These are phyloP conservation scores for Yarrowia porcina DNA, from an alignment of 805 yeast genomes.

Conservation along the genomic window DNA sequence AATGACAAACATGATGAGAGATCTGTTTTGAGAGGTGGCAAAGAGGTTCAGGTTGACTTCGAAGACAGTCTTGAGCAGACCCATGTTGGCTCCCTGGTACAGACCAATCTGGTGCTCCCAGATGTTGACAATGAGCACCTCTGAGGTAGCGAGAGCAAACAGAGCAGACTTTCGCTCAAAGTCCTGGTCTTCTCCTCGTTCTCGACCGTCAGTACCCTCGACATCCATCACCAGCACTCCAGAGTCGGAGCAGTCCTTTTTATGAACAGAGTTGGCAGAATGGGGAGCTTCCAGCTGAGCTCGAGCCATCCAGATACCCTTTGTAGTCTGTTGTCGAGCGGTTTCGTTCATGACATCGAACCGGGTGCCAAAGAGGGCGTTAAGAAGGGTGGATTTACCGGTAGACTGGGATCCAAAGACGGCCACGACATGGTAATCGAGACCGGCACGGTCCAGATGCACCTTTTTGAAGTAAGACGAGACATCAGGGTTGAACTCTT, in stretches of 20 bases:
- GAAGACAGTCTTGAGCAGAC: slow-evolving; percentile 87
- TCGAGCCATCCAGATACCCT: slow-evolving; percentile 74
- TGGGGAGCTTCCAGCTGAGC: slow-evolving; percentile 37
- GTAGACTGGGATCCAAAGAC: slow-evolving; percentile 98
- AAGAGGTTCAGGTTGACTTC: slow-evolving; percentile 89
- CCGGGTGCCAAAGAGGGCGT: slow-evolving; percentile 76
- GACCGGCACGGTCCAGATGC: slow-evolving; percentile 48
- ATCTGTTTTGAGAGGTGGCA: slow-evolving; percentile 51
- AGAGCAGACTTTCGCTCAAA: slow-evolving; percentile 95
- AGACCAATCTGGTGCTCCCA: slow-evolving; percentile 98
- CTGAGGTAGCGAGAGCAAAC: slow-evolving; percentile 90
- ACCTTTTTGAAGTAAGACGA: slow-evolving; percentile 40
- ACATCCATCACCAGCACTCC: slow-evolving; percentile 85
- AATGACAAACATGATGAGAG: slow-evolving; percentile 66
- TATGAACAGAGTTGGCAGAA: not conserved
- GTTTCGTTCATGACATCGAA: slow-evolving; percentile 93
- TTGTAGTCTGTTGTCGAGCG: slow-evolving; percentile 84
- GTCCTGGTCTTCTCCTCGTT: slow-evolving; percentile 97
- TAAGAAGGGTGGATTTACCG: slow-evolving; percentile 90
- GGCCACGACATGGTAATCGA: slow-evolving; percentile 82
- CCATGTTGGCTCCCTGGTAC: slow-evolving; percentile 98
- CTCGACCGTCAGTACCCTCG: slow-evolving; percentile 99
- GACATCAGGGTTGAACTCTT: slow-evolving; percentile 47
- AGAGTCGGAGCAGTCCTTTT: slow-evolving; percentile 22
- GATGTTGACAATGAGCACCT: slow-evolving; percentile 82